phyloP scores from a whole-genome alignment of 78 protist species.

The Creolimax fragrantissima region DNA sequence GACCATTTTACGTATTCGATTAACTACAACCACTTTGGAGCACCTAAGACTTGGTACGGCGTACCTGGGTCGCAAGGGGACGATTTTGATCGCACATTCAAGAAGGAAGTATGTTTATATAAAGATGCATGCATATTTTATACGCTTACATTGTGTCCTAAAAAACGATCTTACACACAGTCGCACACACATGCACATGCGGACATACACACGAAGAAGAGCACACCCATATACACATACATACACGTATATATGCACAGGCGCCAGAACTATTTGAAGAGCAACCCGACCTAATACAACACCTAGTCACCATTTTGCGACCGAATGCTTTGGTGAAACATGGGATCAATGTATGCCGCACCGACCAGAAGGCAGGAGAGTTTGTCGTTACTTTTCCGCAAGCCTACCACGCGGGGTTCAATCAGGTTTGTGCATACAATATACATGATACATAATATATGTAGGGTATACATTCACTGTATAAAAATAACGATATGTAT shows the following conservation, averaged over 20 bases:
- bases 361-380: constrained; percentile 73
- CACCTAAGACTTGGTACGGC: constrained; percentile 74
- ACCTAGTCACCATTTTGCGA: constrained; percentile 49
- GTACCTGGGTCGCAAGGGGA: background rate
- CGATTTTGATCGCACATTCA: constrained; percentile 46
- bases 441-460: too few relatives aligned
- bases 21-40: constrained; percentile 74
- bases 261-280: constrained; percentile 52
- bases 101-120: background rate
- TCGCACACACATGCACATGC: too few relatives aligned
- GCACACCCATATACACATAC: background rate
- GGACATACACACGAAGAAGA: too few relatives aligned
- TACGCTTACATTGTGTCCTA: too few relatives aligned
- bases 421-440: constrained; percentile 31
- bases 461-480: too few relatives aligned
- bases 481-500: too few relatives aligned
- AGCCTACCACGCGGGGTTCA: constrained; percentile 84
- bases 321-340: constrained; percentile 34
- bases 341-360: constrained; percentile 40
- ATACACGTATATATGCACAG: background rate
- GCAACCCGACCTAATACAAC: constrained; percentile 49
- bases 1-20: constrained; percentile 67
- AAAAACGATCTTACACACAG: too few relatives aligned
- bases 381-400: constrained; percentile 79
- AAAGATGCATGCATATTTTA: too few relatives aligned